Conservation (phyloP, 768 basidiomycete genomes). For the Amanita pseudoporphyria region DNA sequence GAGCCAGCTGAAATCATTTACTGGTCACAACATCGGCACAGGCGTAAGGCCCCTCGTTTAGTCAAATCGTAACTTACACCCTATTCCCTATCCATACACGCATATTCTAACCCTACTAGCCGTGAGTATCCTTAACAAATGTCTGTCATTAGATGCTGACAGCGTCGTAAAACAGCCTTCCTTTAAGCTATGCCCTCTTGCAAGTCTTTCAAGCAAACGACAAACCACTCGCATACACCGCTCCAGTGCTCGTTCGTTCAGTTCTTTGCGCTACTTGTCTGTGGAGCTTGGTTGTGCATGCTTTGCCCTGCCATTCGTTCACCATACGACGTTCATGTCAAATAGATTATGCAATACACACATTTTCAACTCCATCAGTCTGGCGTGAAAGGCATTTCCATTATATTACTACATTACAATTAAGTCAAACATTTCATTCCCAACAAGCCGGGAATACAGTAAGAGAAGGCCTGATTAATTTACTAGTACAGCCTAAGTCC, state of each 20-base stretch:
- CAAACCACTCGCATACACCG: too few species aligned
- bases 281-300: not conserved
- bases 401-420: not conserved
- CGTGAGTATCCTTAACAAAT: not conserved
- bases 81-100: not conserved
- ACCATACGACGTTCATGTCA: too few species aligned
- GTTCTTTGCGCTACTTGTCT: not conserved
- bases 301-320: not conserved
- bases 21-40: conserved; percentile 20
- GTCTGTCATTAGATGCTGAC: not conserved
- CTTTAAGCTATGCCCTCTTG: not conserved
- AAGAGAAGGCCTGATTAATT: too few species aligned
- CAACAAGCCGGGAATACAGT: too few species aligned
- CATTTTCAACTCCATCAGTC: not conserved
- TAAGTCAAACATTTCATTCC: too few species aligned
- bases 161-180: not conserved
- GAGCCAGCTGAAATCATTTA: conserved; percentile 16
- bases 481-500: not conserved
- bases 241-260: not conserved
- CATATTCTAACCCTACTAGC: not conserved
- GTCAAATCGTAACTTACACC: conserved; percentile 10
- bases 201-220: not conserved
- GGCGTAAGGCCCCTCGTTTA: conserved; percentile 23
- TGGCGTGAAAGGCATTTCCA: too few species aligned
- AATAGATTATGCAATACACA: not conserved